Conservation (phyloP, 148 eudicot genomes). For the Tetragonia tetragonoides region DNA sequence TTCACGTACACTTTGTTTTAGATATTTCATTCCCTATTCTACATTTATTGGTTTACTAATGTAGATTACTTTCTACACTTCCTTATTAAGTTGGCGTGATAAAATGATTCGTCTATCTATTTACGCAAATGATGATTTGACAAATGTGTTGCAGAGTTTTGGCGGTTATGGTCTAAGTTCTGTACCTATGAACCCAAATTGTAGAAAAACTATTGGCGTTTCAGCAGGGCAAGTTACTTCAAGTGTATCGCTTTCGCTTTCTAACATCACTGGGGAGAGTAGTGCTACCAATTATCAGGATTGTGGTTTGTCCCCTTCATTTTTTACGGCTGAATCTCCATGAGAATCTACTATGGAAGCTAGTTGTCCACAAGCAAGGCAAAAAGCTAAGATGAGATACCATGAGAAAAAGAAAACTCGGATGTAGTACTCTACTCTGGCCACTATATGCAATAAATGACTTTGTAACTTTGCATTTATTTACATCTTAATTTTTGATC, state of each 20-base stretch:
- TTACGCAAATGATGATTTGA: slow-evolving; percentile 13
- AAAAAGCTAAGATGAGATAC: slow-evolving; percentile 72
- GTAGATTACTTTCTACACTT: slow-evolving; percentile 22
- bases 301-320: slow-evolving; percentile 41
- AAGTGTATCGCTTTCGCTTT: slow-evolving; percentile 37
- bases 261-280: slow-evolving; percentile 51
- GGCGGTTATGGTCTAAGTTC: slow-evolving; percentile 25
- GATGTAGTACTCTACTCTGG: slow-evolving; percentile 25
- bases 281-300: slow-evolving; percentile 55
- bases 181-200: slow-evolving; percentile 38
- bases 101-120: slow-evolving; percentile 29
- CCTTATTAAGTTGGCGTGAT: slow-evolving; percentile 36
- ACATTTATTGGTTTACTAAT: not conserved
- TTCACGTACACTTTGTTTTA: not conserved
- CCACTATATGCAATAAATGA: too few species aligned
- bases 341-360: slow-evolving; percentile 47
- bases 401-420: slow-evolving; percentile 66
- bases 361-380: slow-evolving; percentile 50
- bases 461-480: too few species aligned
- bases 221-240: slow-evolving; percentile 30
- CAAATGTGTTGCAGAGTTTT: slow-evolving; percentile 35
- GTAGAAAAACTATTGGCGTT: slow-evolving; percentile 27
- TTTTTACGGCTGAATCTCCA: slow-evolving; percentile 43
- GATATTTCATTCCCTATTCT: not conserved
- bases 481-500: too few species aligned